phyloP scores from a whole-genome alignment of 495 filamentous ascomycete species.

The Aspergillus ellipticus region DNA sequence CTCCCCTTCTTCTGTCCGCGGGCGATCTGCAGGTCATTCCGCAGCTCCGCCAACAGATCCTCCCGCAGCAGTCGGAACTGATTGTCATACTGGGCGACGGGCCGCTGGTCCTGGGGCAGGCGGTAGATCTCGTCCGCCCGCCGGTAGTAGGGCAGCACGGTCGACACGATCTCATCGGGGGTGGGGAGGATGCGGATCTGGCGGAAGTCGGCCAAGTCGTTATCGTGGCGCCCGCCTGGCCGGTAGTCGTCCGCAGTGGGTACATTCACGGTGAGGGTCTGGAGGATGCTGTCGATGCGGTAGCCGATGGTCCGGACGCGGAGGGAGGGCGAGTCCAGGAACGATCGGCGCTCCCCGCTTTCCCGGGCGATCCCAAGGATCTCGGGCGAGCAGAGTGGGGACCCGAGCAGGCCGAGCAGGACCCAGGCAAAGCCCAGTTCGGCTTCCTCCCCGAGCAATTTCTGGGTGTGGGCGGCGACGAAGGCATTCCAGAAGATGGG shows the following conservation, averaged over 20 bases:
- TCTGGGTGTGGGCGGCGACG: background rate
- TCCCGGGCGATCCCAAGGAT: background rate
- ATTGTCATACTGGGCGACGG: conserved; percentile 61
- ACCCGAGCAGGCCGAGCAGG: background rate
- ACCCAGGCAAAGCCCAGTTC: background rate
- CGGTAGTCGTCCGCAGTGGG: conserved; percentile 7
- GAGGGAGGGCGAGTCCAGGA: conserved; percentile 21
- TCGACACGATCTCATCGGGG: conserved; percentile 59
- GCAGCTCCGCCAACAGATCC: conserved; percentile 66
- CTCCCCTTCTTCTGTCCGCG: conserved; percentile 39
- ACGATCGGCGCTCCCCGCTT: background rate
- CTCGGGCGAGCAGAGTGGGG: background rate
- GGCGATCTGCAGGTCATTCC: conserved; percentile 54
- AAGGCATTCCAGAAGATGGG: background rate
- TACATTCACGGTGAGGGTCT: conserved; percentile 9
- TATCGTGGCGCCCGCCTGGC: conserved; percentile 76
- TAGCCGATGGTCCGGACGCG: conserved; percentile 9
- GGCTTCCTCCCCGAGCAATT: background rate
- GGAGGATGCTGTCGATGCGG: conserved; percentile 44
- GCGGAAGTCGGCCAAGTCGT: conserved; percentile 62
- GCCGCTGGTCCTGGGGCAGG: conserved; percentile 29
- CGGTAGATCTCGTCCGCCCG: conserved; percentile 35
- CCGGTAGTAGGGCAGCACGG: conserved; percentile 56
- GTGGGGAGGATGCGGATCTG: conserved; percentile 66
- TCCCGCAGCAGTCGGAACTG: conserved; percentile 76